A percentile compares a stretch with the other conserved stretches of the same genome.
These are phyloP conservation scores for Sedum album DNA, from an alignment of 164 flowering plant genomes.

Conservation along the genomic window DNA sequence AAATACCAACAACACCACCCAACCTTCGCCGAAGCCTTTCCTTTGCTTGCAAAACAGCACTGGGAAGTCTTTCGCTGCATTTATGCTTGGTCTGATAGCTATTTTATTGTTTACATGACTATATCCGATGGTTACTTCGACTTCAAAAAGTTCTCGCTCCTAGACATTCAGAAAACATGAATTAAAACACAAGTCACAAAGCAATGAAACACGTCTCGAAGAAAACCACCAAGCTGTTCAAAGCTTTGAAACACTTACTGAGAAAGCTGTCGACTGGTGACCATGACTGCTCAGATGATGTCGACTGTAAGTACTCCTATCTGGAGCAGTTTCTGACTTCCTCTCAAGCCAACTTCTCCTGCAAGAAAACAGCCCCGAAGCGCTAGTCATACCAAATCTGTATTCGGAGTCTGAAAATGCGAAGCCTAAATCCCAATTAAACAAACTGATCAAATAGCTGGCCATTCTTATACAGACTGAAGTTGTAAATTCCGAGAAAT, in stretches of 20 bases:
- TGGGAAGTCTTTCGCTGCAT: conserved; percentile 53
- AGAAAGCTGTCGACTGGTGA: neutral
- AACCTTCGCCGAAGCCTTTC: conserved; percentile 76
- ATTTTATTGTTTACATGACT: conserved; percentile 16
- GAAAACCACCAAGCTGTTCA: too few relatives aligned
- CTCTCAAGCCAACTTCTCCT: conserved; percentile 22
- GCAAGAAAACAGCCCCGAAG: conserved; percentile 45
- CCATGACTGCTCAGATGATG: too few relatives aligned
- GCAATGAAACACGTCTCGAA: too few relatives aligned
- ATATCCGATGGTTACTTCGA: conserved; percentile 22
- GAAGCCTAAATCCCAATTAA: neutral
- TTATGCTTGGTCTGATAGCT: conserved; percentile 16
- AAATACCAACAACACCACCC: conserved; percentile 48
- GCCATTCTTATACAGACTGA: neutral
- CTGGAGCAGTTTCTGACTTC: conserved; percentile 16
- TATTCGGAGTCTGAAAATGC: too few relatives aligned
- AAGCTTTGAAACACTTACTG: neutral
- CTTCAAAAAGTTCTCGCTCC: conserved; percentile 39
- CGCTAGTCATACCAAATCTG: conserved; percentile 52
- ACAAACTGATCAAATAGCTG: neutral
- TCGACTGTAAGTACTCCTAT: too few relatives aligned
- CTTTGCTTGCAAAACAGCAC: conserved; percentile 76
- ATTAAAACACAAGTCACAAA: neutral
- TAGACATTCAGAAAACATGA: conserved; percentile 12
- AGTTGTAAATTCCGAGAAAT: neutral